These are phyloP conservation scores for Tilletia setariae DNA, from an alignment of 1,284 basidiomycete species.

Conservation along the genomic window DNA sequence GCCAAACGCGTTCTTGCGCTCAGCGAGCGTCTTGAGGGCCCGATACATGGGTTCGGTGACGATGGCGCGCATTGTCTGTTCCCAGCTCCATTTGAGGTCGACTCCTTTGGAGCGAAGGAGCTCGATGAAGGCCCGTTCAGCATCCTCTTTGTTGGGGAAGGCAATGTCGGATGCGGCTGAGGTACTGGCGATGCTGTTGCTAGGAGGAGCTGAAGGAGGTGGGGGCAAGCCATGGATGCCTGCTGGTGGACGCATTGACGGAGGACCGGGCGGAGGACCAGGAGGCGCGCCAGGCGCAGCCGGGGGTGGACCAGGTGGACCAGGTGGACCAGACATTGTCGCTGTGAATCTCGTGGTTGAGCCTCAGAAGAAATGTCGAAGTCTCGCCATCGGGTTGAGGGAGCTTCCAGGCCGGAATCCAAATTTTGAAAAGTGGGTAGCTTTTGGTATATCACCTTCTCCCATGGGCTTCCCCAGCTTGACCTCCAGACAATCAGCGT, in stretches of 20 bases:
- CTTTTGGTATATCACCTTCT: too few relatives aligned
- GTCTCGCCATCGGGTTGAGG: too few relatives aligned
- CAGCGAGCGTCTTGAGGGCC: slow-evolving; percentile 83
- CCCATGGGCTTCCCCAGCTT: too few relatives aligned
- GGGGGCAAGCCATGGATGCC: slow-evolving; percentile 7
- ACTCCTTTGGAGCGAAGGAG: slow-evolving; percentile 82
- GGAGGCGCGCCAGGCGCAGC: slow-evolving; percentile 6
- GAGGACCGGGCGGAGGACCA: slow-evolving; percentile 11
- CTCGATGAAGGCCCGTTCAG: slow-evolving; percentile 88
- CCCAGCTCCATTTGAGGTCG: slow-evolving; percentile 92
- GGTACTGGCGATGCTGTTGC: slow-evolving; percentile 5
- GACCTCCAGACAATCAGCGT: too few relatives aligned
- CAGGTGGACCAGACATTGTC: too few relatives aligned
- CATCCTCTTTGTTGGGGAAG: slow-evolving; percentile 78
- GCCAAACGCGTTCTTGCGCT: slow-evolving; percentile 79
- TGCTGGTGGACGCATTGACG: slow-evolving; percentile 3
- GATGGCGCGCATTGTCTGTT: slow-evolving; percentile 92
- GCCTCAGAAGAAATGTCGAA: too few relatives aligned
- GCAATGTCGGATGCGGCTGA: slow-evolving; percentile 26
- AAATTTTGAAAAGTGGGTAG: too few relatives aligned
- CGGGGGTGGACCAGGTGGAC: not conserved
- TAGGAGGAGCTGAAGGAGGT: slow-evolving; percentile 14
- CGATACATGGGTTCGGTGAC: slow-evolving; percentile 98
- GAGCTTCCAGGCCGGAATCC: too few relatives aligned
- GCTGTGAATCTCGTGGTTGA: too few relatives aligned